phyloP scores from a whole-genome alignment of 768 basidiomycete genomes.

The Ramaria sp. region DNA sequence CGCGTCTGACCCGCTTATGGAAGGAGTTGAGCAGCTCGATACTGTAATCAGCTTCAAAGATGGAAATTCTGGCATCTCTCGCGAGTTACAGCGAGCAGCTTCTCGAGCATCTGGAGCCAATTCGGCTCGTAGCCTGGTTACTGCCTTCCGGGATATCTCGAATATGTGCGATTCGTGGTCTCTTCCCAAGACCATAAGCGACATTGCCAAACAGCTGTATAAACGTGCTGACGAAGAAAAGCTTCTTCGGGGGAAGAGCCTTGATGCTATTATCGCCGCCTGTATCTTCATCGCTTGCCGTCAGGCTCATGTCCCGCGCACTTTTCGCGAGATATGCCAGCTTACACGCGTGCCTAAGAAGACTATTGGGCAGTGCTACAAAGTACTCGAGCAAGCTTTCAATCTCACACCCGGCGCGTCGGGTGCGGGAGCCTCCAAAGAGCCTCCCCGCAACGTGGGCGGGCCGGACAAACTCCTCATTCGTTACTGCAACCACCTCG shows the following conservation, averaged over 20 bases:
- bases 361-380: slow-evolving; percentile 87
- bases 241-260: slow-evolving; percentile 79
- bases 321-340: slow-evolving; percentile 93
- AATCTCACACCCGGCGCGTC: slow-evolving; percentile 78
- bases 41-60: slow-evolving; percentile 94
- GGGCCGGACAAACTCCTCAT: slow-evolving; percentile 82
- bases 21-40: slow-evolving; percentile 90
- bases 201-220: slow-evolving; percentile 94
- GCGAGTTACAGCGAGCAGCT: slow-evolving; percentile 87
- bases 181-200: slow-evolving; percentile 85
- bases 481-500: slow-evolving; percentile 91
- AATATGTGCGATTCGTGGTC: slow-evolving; percentile 95
- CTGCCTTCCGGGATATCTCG: slow-evolving; percentile 84
- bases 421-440: slow-evolving; percentile 33
- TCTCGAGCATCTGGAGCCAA: slow-evolving; percentile 66
- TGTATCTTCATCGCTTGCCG: slow-evolving; percentile 98
- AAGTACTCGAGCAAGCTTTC: slow-evolving; percentile 79
- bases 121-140: slow-evolving; percentile 74
- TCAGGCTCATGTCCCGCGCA: slow-evolving; percentile 89
- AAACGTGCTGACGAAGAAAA: slow-evolving; percentile 96
- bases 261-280: slow-evolving; percentile 90
- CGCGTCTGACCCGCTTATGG: slow-evolving; percentile 84
- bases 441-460: slow-evolving; percentile 31
- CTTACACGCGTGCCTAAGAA: slow-evolving; percentile 93
- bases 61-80: slow-evolving; percentile 86